Base-by-base conservation (phyloP, 306 rosid genomes). In the Fragaria vesca region DNA sequence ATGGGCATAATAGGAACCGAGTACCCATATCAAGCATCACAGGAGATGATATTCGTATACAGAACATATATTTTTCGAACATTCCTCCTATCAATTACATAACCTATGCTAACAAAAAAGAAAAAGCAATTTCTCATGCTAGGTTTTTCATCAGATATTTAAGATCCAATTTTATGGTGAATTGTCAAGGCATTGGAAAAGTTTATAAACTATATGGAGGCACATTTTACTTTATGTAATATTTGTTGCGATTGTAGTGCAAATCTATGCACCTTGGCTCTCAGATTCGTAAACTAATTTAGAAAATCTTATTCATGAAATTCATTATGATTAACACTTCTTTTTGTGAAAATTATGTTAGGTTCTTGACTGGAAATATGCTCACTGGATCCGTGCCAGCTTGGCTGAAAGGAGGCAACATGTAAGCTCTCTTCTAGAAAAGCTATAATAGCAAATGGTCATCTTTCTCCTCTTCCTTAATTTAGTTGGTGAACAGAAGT, bases 361-460 rank as follows among this genome's bases (percentile, higher is more conserved):
- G 97, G 74, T 80, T 81, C 86, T 86, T 93, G 76, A 83, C 89
- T 40, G 89, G 89, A 82, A 90, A 93, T 81, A 24, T 57, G 79
- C 76, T 93, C 6, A 58, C 81, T 43, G 96, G 96, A 83, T 1
- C 66, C 0, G 78, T 83, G 80, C 91, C 88, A 40, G 20, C 18
- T 6, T 89, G 87, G 92, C 66, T 62, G 73, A 16, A 54, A n/a
- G 85, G 77, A 52, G 4, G 24, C 1, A 61, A 15, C 21, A 18
- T 81, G 96, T 90, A 81, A 87, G 96, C 32, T 78, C 81, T 2
- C 32, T 50, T 78, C 45, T 71, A 70, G 40, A 70, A 30, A 62
- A 28, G 7, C 38, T 61, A 28, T 61, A 28, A 13, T 30, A 26
- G 3, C 67, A 61, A 62, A 30, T 62, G 68, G 21, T 62, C 17